phyloP scores from a whole-genome alignment of 345 rosid genomes.

The Eucalyptus lansdowneana region DNA sequence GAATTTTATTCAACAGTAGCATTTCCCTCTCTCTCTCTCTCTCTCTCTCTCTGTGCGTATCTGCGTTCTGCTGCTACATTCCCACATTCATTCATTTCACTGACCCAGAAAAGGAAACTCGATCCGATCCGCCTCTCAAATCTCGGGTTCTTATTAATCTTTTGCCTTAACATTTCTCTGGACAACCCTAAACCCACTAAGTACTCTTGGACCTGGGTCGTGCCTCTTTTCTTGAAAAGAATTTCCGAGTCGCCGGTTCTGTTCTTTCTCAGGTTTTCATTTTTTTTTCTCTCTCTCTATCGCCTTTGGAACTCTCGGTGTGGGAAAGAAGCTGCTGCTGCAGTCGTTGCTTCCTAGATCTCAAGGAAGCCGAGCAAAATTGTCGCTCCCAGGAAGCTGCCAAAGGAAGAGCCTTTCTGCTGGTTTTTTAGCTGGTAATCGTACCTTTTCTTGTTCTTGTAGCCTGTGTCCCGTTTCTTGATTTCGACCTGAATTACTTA shows the following conservation, averaged over 20 bases:
- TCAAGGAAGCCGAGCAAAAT: background rate
- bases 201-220: background rate
- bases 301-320: background rate
- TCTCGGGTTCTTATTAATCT: background rate
- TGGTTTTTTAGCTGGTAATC: background rate
- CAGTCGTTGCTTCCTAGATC: background rate
- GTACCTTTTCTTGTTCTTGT: background rate
- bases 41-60: background rate
- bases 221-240: background rate
- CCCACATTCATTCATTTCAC: background rate
- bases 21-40: background rate
- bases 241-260: background rate
- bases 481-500: background rate
- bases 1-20: constrained; percentile 9
- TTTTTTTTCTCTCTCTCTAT: background rate
- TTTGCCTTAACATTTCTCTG: background rate
- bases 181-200: background rate
- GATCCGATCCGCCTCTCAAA: background rate
- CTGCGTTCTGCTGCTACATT: background rate
- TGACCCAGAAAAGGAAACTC: background rate
- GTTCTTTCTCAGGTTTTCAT: background rate
- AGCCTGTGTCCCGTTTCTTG: background rate
- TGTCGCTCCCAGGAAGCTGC: background rate
- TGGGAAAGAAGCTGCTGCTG: background rate
- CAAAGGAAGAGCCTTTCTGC: background rate